Evolutionary conservation across 2,329 filamentous ascomycete genomes (phyloP), one percentile per base, ranked within the genome.

Genomic region (Penicillium glabrum): DNA sequence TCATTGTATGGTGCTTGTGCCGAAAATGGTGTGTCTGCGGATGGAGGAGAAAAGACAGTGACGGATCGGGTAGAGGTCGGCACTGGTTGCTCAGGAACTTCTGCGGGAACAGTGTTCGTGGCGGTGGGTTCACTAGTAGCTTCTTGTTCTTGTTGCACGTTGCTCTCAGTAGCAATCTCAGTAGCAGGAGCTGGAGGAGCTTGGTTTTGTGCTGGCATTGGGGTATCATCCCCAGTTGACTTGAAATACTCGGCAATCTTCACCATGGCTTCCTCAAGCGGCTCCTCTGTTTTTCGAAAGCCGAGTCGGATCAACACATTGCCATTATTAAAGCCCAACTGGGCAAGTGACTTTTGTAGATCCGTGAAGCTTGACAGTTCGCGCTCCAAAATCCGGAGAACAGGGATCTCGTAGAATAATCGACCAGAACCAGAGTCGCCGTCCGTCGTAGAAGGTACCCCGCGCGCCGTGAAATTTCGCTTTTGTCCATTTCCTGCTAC

Each of bases 311-410:
- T 82, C 54, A 96, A 77, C 5, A 90, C 87, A 68, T 84, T 93
- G 6, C 95, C 93, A 47, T 86, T 88, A 70, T 93, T 96, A 67
- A 96, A 88, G 0, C 95, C 95, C 19, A 98, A 78, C 72, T 96
- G 91, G 5, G 87, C 87, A 46, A 99, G 76, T 1, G 91, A 93
- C 80, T 96, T 96, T 72, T 97, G 91, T 56, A 98, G 82, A 67
- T 96, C 93, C 19, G 81, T 80, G 66, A 98, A 90, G 0, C 84
- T 86, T 3, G 87, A 83, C 16, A 96, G 76, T 64, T 93, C 90
- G 66, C 90, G 83, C 10, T 89, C 90, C 83, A 96, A 88, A 61
- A 96, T 84, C 61, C 93, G 89, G 53, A 98, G 76, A 16, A 92
- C 87, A 0, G 95, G 95, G 62, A 87, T 89, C 75, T 98, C 91